A percentile compares a stretch with the other conserved stretches of the same genome.
These are phyloP conservation scores for Panellus pusillus DNA, from an alignment of 768 basidiomycete genomes.

Conservation along the genomic window DNA sequence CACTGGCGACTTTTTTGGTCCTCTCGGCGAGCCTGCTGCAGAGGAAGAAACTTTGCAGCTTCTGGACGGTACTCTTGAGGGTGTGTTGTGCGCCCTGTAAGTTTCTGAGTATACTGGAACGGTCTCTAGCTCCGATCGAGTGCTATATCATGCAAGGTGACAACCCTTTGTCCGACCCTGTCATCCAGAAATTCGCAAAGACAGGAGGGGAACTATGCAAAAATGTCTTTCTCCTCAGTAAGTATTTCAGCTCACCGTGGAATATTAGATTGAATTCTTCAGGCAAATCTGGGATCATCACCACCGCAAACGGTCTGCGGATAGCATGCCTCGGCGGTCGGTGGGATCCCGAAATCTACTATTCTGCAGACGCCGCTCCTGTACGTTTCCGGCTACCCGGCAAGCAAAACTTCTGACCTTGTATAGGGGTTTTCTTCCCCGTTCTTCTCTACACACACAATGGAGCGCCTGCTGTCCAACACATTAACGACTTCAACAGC, in stretches of 20 bases:
- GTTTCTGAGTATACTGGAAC: slow-evolving; percentile 14
- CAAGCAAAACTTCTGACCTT: not conserved
- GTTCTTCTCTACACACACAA: slow-evolving; percentile 67
- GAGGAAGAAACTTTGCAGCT: slow-evolving; percentile 59
- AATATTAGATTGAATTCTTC: slow-evolving; percentile 4
- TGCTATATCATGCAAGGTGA: slow-evolving; percentile 94
- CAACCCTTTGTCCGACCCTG: slow-evolving; percentile 65
- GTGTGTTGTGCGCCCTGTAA: slow-evolving; percentile 34
- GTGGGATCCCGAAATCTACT: slow-evolving; percentile 63
- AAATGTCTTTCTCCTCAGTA: slow-evolving; percentile 86
- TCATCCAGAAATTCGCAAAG: slow-evolving; percentile 74
- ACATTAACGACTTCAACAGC: slow-evolving; percentile 54
- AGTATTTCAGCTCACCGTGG: slow-evolving; percentile 31
- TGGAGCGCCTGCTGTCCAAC: slow-evolving; percentile 73
- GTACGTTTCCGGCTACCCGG: slow-evolving; percentile 38
- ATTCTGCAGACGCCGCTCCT: slow-evolving; percentile 60
- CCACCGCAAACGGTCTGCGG: slow-evolving; percentile 75
- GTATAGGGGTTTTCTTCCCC: slow-evolving; percentile 73
- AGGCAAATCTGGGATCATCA: slow-evolving; percentile 84
- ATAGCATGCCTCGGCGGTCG: slow-evolving; percentile 85
- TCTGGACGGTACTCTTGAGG: slow-evolving; percentile 66
- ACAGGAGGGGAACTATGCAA: slow-evolving; percentile 78
- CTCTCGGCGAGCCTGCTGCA: slow-evolving; percentile 33
- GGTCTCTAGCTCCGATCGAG: slow-evolving; percentile 69
- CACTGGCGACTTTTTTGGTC: slow-evolving; percentile 84